A percentile compares a stretch with the other conserved stretches of the same genome.
Evolutionary conservation across 345 rosid species (phyloP).

Genomic region (Lumnitzera racemosa): DNA sequence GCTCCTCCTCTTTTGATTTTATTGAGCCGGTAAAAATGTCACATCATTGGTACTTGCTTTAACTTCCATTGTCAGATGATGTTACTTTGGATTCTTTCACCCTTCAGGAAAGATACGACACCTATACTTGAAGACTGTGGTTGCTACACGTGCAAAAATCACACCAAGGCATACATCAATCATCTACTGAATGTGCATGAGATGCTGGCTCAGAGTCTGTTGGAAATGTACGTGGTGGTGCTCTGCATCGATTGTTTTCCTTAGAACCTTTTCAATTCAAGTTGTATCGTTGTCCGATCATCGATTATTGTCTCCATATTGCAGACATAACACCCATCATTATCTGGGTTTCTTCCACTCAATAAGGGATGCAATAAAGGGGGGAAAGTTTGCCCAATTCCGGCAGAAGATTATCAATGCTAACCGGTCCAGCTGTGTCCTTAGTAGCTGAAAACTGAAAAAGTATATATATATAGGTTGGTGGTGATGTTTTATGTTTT

Average conservation of each 20-base stretch:
- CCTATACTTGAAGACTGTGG: constrained; percentile 45
- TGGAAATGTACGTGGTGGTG: constrained; percentile 42
- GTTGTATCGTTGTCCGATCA: neutral
- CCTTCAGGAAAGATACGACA: constrained; percentile 49
- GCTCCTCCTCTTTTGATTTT: neutral
- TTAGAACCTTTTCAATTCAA: neutral
- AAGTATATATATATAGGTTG: no score
- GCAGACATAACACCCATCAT: constrained; percentile 79
- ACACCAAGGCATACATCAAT: constrained; percentile 65
- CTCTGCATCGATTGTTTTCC: neutral
- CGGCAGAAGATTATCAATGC: constrained; percentile 26
- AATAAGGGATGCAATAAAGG: constrained; percentile 53
- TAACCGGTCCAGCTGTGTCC: constrained; percentile 13
- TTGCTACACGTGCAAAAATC: constrained; percentile 72
- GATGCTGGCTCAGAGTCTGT: constrained; percentile 69
- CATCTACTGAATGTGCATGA: constrained; percentile 73
- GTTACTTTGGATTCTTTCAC: neutral
- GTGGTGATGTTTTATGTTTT: no score
- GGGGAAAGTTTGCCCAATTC: constrained; percentile 42
- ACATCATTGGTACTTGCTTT: no score
- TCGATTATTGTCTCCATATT: neutral
- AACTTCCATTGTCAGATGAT: neutral
- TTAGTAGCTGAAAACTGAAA: no score
- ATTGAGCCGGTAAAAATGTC: neutral
- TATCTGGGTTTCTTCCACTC: constrained; percentile 49